Evolutionary conservation across 805 yeast species (phyloP).

Genomic region (Candida dendrica): DNA sequence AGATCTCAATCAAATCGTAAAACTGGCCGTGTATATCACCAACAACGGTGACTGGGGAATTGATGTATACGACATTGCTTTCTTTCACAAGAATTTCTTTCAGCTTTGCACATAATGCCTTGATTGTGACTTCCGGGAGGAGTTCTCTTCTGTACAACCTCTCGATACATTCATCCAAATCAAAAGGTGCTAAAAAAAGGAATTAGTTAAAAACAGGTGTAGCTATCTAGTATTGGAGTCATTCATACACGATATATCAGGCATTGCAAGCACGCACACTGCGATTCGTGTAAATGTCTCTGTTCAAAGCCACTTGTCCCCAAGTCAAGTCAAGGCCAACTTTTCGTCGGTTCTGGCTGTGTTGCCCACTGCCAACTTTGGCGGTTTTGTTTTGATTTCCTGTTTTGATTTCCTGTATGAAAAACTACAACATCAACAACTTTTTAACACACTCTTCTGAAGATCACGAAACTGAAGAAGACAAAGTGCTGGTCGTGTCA

Average conservation of each 20-base stretch:
- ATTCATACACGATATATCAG: not conserved
- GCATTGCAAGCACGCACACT: not conserved
- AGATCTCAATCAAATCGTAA: constrained; percentile 87
- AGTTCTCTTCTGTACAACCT: constrained; percentile 55
- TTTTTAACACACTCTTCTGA: too few relatives aligned
- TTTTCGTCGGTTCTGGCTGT: too few relatives aligned
- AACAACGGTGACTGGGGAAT: constrained; percentile 87
- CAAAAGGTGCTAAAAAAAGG: constrained; percentile 18
- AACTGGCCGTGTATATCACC: constrained; percentile 98
- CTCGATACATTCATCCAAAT: constrained; percentile 68
- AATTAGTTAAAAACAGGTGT: not conserved
- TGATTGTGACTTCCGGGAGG: constrained; percentile 63
- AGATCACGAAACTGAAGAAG: too few relatives aligned
- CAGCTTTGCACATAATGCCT: constrained; percentile 69
- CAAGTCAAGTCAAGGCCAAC: too few relatives aligned
- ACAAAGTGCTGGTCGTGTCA: too few relatives aligned
- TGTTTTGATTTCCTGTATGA: too few relatives aligned
- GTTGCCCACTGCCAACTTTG: too few relatives aligned
- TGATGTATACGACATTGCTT: constrained; percentile 79
- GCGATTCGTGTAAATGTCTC: too few relatives aligned
- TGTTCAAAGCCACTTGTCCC: too few relatives aligned
- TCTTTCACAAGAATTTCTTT: constrained; percentile 75
- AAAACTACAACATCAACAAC: too few relatives aligned
- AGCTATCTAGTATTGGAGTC: not conserved
- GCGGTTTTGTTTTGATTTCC: too few relatives aligned